Conservation (phyloP, 306 rosid genomes). For the Fragaria ananassa region DNA sequence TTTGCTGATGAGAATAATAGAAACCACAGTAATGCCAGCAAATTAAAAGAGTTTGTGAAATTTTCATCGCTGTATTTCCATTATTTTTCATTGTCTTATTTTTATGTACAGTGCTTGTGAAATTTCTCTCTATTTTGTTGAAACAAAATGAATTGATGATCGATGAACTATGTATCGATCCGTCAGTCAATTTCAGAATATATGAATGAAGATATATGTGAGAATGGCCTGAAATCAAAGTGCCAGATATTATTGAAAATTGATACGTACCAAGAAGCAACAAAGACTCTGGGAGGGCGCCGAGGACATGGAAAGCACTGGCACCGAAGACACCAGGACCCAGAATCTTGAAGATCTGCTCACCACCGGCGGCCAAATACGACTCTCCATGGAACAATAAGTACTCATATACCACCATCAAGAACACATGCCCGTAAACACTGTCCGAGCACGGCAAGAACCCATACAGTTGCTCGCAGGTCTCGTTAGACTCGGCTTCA, state of each 20-base stretch:
- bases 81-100: neutral
- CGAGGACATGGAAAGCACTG: slow-evolving; percentile 54
- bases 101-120: neutral
- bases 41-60: neutral
- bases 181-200: neutral
- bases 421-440: slow-evolving; percentile 42
- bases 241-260: neutral
- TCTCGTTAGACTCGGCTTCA: neutral
- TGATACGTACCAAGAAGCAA: slow-evolving; percentile 47
- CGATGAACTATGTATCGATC: neutral
- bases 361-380: slow-evolving; percentile 48
- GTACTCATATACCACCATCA: slow-evolving; percentile 53
- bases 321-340: slow-evolving; percentile 69
- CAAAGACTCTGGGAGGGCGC: slow-evolving; percentile 59
- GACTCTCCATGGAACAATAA: slow-evolving; percentile 55
- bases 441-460: slow-evolving; percentile 55
- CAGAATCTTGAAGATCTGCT: slow-evolving; percentile 50
- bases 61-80: neutral
- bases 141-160: neutral
- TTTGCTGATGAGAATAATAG: neutral
- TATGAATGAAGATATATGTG: neutral
- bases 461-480: slow-evolving; percentile 51
- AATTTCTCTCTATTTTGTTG: neutral
- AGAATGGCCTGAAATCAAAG: neutral
- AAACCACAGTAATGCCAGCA: neutral